A percentile compares a stretch with the other conserved stretches of the same genome.
phyloP scores from a whole-genome alignment of 768 basidiomycete species.

The Lactarius tabidus region DNA sequence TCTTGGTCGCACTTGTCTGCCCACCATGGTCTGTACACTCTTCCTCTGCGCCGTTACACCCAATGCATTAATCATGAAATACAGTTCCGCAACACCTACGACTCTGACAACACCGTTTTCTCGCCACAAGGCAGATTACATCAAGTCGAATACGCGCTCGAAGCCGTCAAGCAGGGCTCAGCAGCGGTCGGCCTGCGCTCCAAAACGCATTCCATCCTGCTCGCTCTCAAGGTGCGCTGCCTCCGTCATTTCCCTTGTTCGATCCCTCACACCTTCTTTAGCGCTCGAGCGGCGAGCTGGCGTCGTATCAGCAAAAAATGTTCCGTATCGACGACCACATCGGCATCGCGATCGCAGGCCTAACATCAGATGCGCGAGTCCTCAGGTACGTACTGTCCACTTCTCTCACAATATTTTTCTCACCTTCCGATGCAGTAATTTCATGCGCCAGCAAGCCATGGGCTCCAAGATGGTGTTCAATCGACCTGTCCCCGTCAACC shows the following conservation, averaged over 20 bases:
- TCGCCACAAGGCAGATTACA: conserved; percentile 85
- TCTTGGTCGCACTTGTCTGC: too few relatives aligned
- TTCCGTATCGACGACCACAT: conserved; percentile 99
- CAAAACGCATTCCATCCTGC: conserved; percentile 87
- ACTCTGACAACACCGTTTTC: too few relatives aligned
- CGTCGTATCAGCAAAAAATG: conserved; percentile 98
- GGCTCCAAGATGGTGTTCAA: conserved; percentile 92
- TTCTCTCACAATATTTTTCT: neutral
- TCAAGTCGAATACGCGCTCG: conserved; percentile 97
- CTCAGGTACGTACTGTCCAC: conserved; percentile 58
- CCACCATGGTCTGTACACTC: too few relatives aligned
- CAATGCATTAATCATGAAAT: too few relatives aligned
- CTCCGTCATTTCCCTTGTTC: neutral
- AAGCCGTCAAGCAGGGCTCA: conserved; percentile 99
- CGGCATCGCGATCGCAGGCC: conserved; percentile 57
- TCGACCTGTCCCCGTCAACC: conserved; percentile 60
- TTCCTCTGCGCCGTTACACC: too few relatives aligned
- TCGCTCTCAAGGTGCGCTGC: conserved; percentile 81
- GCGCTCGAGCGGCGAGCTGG: conserved; percentile 97
- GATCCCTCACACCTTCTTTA: conserved; percentile 32
- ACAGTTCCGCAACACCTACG: too few relatives aligned
- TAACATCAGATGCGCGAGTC: conserved; percentile 97
- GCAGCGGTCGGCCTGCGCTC: conserved; percentile 87
- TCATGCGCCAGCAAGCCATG: conserved; percentile 99
- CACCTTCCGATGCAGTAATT: conserved; percentile 59